Evolutionary conservation across 2,329 filamentous ascomycete species (phyloP), one percentile per base, ranked within the genome.

Genomic region (Alternaria gaisen): DNA sequence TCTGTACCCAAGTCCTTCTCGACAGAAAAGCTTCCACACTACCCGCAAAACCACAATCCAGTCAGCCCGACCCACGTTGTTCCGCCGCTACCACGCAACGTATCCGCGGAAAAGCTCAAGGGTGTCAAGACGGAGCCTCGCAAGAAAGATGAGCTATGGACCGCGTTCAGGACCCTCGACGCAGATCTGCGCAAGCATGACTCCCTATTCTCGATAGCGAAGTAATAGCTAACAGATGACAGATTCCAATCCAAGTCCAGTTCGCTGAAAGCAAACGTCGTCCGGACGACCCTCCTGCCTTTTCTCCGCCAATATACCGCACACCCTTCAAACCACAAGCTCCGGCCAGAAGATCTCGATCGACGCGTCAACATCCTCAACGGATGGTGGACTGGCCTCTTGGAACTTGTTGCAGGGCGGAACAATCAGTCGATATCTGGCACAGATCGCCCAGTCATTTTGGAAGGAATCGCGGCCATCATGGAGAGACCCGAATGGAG

Each of bases 401-500:
- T 97, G 57, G 93, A 95, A 61, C 88, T 97, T 83, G 85, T 97
- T 24, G 89, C 93, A 66, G 91, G 90, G 32, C 86, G 87, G 63
- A 87, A 90, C 73, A 89, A 90, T 57, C 90, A 93, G 70, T 90
- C 91, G 3, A 89, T 97, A 14, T 89, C 92, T 1, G 92, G 92
- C 11, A 90, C 92, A n/a, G 94, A 97, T 72, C 85, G 93, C 32
- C 92, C 93, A 0, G 86, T 88, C 3, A 87, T 97, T 43, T 85
- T 97, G 32, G 93, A 97, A 73, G 91, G 88, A 5, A 85, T 91
- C 22, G 88, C 90, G 50, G 87, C 90, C 54, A 88, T 97, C 73
- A 97, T 97, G 93, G 90, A 91, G 79, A 87, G 94, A 47, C 88
- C 90, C 0, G 94, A 97, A 80, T 97, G 94, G 94, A 88, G 92